Evolutionary conservation across 139 green algal genomes (phyloP).

Genomic region (Chlamydomonas sphaeroides): DNA sequence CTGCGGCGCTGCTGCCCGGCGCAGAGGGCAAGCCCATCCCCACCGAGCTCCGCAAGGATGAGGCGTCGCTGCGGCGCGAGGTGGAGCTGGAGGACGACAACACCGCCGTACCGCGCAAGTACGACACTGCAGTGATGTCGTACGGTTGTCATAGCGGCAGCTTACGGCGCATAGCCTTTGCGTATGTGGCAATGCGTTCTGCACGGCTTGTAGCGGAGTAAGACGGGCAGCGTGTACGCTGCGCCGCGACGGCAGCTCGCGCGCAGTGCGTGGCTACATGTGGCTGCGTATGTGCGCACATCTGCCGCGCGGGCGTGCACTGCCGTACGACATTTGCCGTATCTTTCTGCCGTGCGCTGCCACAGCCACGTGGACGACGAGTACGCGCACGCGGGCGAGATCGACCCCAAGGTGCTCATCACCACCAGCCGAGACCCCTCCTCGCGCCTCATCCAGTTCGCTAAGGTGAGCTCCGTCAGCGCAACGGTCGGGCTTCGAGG

Average conservation of each 20-base stretch:
- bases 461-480: too few species aligned
- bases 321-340: background rate
- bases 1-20: too few species aligned
- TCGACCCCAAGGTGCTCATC: conserved; percentile 92
- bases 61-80: conserved; percentile 79
- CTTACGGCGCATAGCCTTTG: too few species aligned
- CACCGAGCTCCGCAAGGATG: conserved; percentile 88
- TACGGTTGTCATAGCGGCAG: too few species aligned
- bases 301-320: background rate
- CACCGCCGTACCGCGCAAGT: conserved; percentile 78
- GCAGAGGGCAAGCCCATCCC: conserved; percentile 98
- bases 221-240: too few species aligned
- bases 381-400: conserved; percentile 90
- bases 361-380: conserved; percentile 96
- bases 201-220: too few species aligned
- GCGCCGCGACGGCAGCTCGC: too few species aligned
- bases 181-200: too few species aligned
- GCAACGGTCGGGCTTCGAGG: too few species aligned
- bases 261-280: too few species aligned
- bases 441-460: conserved; percentile 91
- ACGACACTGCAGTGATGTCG: too few species aligned
- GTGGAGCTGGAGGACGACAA: conserved; percentile 97
- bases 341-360: background rate
- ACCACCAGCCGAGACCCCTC: conserved; percentile 95
- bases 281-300: too few species aligned